A percentile compares a stretch with the other conserved stretches of the same genome.
phyloP scores from a whole-genome alignment of 305 asterid genomes.

The Solanum aculeatissimum region DNA sequence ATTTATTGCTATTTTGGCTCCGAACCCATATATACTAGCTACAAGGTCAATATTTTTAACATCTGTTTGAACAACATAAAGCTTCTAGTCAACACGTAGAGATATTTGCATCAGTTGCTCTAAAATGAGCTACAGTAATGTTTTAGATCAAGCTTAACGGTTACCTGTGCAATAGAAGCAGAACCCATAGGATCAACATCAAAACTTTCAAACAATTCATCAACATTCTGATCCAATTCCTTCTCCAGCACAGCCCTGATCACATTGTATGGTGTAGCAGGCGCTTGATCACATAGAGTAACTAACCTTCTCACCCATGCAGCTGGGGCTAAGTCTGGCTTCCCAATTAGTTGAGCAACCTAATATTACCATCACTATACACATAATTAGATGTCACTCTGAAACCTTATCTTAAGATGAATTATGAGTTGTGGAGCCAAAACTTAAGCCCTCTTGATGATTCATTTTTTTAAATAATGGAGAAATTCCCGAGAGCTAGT shows the following conservation, averaged over 20 bases:
- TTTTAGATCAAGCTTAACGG: neutral
- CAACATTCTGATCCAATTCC: conserved; percentile 55
- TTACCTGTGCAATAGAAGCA: conserved; percentile 95
- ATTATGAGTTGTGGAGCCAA: neutral
- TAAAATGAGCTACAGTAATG: neutral
- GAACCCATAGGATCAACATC: conserved; percentile 86
- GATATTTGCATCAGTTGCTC: neutral
- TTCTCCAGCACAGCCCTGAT: conserved; percentile 65
- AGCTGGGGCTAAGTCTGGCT: conserved; percentile 94
- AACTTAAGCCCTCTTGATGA: neutral
- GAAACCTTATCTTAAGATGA: neutral
- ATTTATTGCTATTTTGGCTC: too few species aligned
- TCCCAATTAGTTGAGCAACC: conserved; percentile 87
- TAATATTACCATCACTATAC: neutral
- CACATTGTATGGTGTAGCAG: conserved; percentile 55
- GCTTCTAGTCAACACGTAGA: neutral
- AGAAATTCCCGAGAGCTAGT: neutral
- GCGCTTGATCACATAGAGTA: conserved; percentile 92
- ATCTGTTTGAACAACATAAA: neutral
- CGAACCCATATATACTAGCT: neutral
- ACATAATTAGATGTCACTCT: neutral
- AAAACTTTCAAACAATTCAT: conserved; percentile 65
- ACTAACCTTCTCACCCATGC: conserved; percentile 91
- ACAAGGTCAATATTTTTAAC: neutral
- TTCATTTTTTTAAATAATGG: neutral